Percentiles rank a stretch among this genome's conserved stretches.
Evolutionary conservation across 305 asterid genomes (phyloP).

Genomic region (Nicotiana rustica): DNA sequence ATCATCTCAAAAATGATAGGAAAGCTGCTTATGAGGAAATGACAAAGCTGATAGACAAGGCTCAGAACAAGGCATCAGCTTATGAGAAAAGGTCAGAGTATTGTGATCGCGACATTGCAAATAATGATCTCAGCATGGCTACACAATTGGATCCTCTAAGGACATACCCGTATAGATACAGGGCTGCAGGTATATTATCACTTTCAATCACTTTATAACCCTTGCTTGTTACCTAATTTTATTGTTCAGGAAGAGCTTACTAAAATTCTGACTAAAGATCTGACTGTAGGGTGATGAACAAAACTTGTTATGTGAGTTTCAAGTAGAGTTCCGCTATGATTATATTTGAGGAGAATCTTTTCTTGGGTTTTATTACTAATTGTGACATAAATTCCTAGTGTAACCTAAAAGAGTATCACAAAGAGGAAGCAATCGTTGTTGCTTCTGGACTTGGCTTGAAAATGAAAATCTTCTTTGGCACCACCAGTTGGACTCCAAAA

Average conservation of each 20-base stretch:
- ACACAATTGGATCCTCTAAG: conserved; percentile 54
- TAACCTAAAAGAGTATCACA: conserved; percentile 13
- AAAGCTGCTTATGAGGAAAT: conserved; percentile 57
- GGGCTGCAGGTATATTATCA: conserved; percentile 52
- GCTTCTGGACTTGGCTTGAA: not conserved
- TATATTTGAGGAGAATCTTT: not conserved
- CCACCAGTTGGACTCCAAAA: not conserved
- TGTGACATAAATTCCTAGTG: not conserved
- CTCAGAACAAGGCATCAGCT: conserved; percentile 57
- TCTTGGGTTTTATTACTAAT: not conserved
- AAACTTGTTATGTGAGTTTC: conserved; percentile 2
- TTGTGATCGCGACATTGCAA: conserved; percentile 58
- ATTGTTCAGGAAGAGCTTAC: not conserved
- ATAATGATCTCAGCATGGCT: conserved; percentile 53
- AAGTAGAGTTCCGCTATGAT: not conserved
- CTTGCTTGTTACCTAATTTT: conserved; percentile 5
- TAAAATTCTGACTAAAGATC: not conserved
- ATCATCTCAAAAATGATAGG: conserved; percentile 50
- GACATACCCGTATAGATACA: conserved; percentile 57
- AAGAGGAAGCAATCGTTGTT: conserved; percentile 2
- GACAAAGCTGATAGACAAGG: conserved; percentile 57
- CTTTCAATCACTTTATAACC: not conserved
- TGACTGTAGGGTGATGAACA: conserved; percentile 1
- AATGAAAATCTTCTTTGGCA: not conserved
- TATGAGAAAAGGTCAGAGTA: conserved; percentile 61